Conservation (phyloP, 495 filamentous ascomycete genomes). For the Parmelia sp. region DNA sequence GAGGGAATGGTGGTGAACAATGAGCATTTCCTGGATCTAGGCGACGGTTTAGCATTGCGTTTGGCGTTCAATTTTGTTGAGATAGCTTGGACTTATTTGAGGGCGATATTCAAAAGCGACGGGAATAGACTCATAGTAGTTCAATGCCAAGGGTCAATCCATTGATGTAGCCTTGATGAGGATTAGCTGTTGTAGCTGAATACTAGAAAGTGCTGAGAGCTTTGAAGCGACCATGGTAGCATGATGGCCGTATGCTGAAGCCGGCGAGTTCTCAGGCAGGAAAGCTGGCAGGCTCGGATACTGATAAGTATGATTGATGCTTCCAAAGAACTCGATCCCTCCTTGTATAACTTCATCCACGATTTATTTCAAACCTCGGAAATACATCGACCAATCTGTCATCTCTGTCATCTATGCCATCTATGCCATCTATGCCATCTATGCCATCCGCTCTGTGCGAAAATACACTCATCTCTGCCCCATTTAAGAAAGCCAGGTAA, state of each 20-base stretch:
- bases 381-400: background rate
- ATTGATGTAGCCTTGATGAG: background rate
- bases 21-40: background rate
- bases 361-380: background rate
- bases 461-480: background rate
- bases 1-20: constrained; percentile 2
- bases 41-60: background rate
- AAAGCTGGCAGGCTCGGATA: too few species aligned
- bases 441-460: background rate
- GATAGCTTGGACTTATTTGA: background rate
- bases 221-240: too few species aligned
- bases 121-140: background rate
- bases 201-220: background rate
- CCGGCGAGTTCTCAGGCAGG: too few species aligned
- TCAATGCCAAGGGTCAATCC: background rate
- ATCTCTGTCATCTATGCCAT: background rate
- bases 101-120: background rate
- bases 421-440: background rate
- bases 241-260: background rate
- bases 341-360: background rate
- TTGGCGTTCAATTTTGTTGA: background rate
- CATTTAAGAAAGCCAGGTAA: background rate
- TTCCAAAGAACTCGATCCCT: background rate
- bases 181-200: background rate
- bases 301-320: too few species aligned